Base-by-base conservation (phyloP, 2,329 filamentous ascomycete species). In the Botrytis sinoallii region DNA sequence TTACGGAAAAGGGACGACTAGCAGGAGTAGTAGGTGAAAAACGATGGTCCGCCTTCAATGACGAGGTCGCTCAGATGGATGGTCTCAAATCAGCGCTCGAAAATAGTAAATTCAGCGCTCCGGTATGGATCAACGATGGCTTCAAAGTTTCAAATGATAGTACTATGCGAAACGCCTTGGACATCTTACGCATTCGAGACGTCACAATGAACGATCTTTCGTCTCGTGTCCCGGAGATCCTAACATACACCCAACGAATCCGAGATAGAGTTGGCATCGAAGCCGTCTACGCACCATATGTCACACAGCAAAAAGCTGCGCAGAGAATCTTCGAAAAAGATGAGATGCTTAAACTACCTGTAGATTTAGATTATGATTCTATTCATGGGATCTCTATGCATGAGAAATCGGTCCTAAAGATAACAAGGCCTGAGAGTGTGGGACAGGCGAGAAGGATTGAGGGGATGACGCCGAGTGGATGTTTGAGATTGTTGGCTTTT, bases 361-460 rank as follows among this genome's bases (percentile, higher is more conserved):
- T 86, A 0, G 90, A 94, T 77, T 81, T 98, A 22, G 90, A 98
- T 78, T 99, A 98, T 79, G 86, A 89, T 61, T 79, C 82, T 20
- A 87, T 99, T 0, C 85, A 87, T 48, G 94, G 94, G 0, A 85
- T 99, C 70, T 94, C 93, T 73, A 88, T 90, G 55, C 94, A 93
- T 74, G 96, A 98, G 84, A 91, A 89, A 82, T 86, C 89, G 42
- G 87, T 91, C 6, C 85, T 99, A 52, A 87, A 88, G 74, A 84
- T 86, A 3, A 92, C 93, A 1, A 85, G 89, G 70, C 96, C 96
- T 0, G 93, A 97, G 83, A 97, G 89, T 75, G 86, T 99, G 35
- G 95, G 93, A 0, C 96, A 98, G 86, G 95, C 95, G 46, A 87
- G 94, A 67, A 85, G 96, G 22, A 89, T 98, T 18, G 96, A 99